These are phyloP conservation scores for Cymbidium sinense DNA, from an alignment of 106 monocot species.

Conservation along the genomic window DNA sequence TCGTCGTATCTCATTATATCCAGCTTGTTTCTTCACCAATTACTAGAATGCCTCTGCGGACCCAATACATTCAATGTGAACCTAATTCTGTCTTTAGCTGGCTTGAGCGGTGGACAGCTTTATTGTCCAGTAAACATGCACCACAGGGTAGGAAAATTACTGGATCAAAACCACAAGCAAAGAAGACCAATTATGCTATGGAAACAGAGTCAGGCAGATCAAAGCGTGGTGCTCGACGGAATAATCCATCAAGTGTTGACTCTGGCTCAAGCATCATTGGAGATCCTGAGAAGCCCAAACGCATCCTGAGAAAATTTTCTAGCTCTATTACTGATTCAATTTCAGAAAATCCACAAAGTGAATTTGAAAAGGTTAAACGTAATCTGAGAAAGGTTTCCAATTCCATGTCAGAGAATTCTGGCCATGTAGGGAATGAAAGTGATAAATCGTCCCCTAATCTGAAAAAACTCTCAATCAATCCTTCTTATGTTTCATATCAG, in stretches of 20 bases:
- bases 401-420: slow-evolving; percentile 35
- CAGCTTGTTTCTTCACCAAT: slow-evolving; percentile 61
- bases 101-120: slow-evolving; percentile 74
- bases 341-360: slow-evolving; percentile 62
- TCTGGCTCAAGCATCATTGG: slow-evolving; percentile 11
- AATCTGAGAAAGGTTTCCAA: slow-evolving; percentile 80
- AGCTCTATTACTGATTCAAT: slow-evolving; percentile 28
- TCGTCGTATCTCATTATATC: background rate
- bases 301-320: slow-evolving; percentile 35
- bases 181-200: slow-evolving; percentile 30
- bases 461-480: slow-evolving; percentile 18
- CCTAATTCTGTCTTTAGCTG: slow-evolving; percentile 63
- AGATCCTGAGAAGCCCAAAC: slow-evolving; percentile 44
- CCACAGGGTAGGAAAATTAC: slow-evolving; percentile 19
- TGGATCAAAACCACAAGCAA: slow-evolving; percentile 46
- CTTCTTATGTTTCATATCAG: slow-evolving; percentile 19
- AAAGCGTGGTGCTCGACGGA: slow-evolving; percentile 47
- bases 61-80: slow-evolving; percentile 43
- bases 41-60: slow-evolving; percentile 38
- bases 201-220: slow-evolving; percentile 65
- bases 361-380: slow-evolving; percentile 93
- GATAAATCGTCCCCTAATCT: slow-evolving; percentile 26
- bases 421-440: slow-evolving; percentile 23
- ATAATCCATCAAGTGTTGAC: slow-evolving; percentile 22
- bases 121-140: slow-evolving; percentile 50